These are phyloP conservation scores for Neofusicoccum kwambonambiense DNA, from an alignment of 2,329 filamentous ascomycete species.

Conservation along the genomic window DNA sequence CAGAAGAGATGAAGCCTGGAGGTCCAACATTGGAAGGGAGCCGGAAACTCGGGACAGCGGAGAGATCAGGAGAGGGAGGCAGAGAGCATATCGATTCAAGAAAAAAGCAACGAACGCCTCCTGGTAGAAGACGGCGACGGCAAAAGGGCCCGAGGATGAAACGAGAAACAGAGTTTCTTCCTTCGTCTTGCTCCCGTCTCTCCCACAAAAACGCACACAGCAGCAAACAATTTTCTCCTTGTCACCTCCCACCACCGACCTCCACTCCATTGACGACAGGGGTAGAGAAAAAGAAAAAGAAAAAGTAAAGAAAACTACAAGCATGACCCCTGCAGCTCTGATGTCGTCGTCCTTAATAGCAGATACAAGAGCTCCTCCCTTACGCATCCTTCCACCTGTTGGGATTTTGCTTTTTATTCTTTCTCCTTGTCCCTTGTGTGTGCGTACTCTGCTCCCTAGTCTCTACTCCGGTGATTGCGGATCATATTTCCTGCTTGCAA, in stretches of 20 bases:
- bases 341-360: neutral
- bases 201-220: neutral
- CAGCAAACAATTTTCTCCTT: neutral
- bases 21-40: too few relatives aligned
- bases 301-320: neutral
- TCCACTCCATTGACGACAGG: neutral
- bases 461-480: neutral
- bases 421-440: neutral
- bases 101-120: too few relatives aligned
- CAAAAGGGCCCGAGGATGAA: too few relatives aligned
- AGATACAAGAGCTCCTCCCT: neutral
- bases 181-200: neutral
- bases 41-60: too few relatives aligned
- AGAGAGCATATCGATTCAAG: too few relatives aligned
- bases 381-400: neutral
- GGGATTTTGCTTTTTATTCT: neutral
- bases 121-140: too few relatives aligned
- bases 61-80: too few relatives aligned
- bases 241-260: neutral
- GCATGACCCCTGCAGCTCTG: neutral
- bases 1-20: too few relatives aligned
- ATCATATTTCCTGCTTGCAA: neutral
- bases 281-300: neutral
- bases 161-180: neutral
- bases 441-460: neutral